Conservation (phyloP, 164 flowering plant species). For the Nymphaea thermarum region DNA sequence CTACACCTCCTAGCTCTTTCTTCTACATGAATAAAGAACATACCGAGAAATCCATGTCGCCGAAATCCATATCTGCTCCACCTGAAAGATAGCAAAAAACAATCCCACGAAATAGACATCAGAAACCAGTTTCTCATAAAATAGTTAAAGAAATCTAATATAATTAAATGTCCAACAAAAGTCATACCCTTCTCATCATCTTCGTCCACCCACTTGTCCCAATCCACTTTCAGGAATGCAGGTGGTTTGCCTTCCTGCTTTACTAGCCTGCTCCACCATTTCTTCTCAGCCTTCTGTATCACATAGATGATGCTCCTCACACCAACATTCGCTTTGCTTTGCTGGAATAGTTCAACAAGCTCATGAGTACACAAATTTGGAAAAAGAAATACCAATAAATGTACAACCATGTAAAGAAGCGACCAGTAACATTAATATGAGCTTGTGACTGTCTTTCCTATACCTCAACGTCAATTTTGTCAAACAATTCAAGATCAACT, state of each 20-base stretch:
- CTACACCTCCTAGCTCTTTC: neutral
- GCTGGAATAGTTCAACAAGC: constrained; percentile 20
- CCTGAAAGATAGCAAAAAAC: constrained; percentile 13
- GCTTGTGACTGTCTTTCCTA: neutral
- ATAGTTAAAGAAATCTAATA: neutral
- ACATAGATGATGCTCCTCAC: constrained; percentile 40
- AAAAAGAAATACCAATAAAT: too few species aligned
- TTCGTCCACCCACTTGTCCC: constrained; percentile 82
- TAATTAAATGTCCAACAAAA: neutral
- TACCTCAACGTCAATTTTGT: constrained; percentile 56
- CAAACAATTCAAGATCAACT: constrained; percentile 41
- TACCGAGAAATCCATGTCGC: constrained; percentile 52
- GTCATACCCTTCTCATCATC: constrained; percentile 46
- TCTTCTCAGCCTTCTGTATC: constrained; percentile 52
- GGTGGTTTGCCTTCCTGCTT: constrained; percentile 59
- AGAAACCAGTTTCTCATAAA: neutral
- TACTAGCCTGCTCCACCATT: constrained; percentile 65
- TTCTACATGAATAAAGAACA: constrained; percentile 7
- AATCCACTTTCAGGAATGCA: constrained; percentile 51
- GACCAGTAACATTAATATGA: too few species aligned
- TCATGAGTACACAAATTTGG: too few species aligned
- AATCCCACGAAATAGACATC: neutral
- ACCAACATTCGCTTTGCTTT: constrained; percentile 52
- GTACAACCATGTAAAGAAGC: neutral
- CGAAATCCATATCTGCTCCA: constrained; percentile 32